phyloP scores from a whole-genome alignment of 805 yeast genomes.

The Suhomyces faveliae region DNA sequence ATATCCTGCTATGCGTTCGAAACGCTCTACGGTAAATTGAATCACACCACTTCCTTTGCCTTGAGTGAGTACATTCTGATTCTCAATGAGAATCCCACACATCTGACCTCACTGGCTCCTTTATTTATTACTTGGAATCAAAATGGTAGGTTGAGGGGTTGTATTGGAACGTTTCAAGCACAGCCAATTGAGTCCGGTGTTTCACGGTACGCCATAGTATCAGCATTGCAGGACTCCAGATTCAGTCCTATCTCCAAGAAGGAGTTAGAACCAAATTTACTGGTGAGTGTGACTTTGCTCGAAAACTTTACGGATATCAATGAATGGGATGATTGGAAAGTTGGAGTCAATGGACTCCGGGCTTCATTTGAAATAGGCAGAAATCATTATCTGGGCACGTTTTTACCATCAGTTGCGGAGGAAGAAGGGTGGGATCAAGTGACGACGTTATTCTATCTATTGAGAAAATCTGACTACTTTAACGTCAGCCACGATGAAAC shows the following conservation, averaged over 20 bases:
- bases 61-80: constrained; percentile 15
- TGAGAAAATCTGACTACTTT: constrained; percentile 64
- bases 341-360: constrained; percentile 82
- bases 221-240: constrained; percentile 76
- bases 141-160: constrained; percentile 64
- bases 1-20: constrained; percentile 41
- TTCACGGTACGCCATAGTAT: constrained; percentile 52
- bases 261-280: constrained; percentile 54
- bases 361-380: constrained; percentile 48
- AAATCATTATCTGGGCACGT: constrained; percentile 64
- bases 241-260: constrained; percentile 58
- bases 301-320: constrained; percentile 53
- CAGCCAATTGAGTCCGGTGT: constrained; percentile 58
- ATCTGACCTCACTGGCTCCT: constrained; percentile 43
- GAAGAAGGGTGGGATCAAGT: constrained; percentile 82
- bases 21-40: constrained; percentile 23
- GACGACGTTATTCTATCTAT: constrained; percentile 68
- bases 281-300: constrained; percentile 63
- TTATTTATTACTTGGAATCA: constrained; percentile 88
- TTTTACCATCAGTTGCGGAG: constrained; percentile 83
- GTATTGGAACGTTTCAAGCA: constrained; percentile 84
- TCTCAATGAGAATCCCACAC: constrained; percentile 9
- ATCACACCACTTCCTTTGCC: constrained; percentile 12
- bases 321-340: constrained; percentile 67
- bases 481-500: not conserved